These are phyloP conservation scores for Bromus sterilis DNA, from an alignment of 176 grass and related monocot species.

Conservation along the genomic window DNA sequence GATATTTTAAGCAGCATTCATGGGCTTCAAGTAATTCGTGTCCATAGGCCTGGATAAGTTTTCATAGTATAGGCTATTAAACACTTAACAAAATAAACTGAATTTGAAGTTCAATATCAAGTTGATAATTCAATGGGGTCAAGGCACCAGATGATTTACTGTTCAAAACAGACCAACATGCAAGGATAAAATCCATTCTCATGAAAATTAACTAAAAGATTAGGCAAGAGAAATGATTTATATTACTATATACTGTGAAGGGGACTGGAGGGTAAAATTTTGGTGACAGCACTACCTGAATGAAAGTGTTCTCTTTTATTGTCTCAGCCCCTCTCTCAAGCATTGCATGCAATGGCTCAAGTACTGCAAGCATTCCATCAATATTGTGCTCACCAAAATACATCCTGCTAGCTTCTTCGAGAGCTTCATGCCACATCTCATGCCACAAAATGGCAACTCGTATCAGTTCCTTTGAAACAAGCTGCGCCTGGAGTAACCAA, in stretches of 20 bases:
- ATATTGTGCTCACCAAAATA: constrained; percentile 99
- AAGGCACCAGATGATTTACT: constrained; percentile 15
- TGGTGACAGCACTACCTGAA: constrained; percentile 60
- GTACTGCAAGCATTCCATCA: constrained; percentile 83
- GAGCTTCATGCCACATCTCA: constrained; percentile 98
- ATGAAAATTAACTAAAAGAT: background rate
- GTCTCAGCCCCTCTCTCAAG: constrained; percentile 79
- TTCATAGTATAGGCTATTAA: background rate
- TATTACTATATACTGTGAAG: background rate
- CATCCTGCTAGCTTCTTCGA: constrained; percentile 95
- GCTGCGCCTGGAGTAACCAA: constrained; percentile 62
- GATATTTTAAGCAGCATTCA: constrained; percentile 87
- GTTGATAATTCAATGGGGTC: constrained; percentile 16
- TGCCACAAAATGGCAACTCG: constrained; percentile 98
- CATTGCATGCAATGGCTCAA: constrained; percentile 89
- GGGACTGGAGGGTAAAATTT: background rate
- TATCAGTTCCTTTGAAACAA: constrained; percentile 97
- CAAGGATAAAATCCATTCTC: constrained; percentile 8
- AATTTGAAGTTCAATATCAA: background rate
- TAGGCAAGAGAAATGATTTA: background rate
- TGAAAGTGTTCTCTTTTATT: constrained; percentile 79
- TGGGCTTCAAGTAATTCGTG: constrained; percentile 93
- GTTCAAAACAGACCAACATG: constrained; percentile 11
- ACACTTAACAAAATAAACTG: background rate
- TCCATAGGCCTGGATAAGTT: constrained; percentile 63